Evolutionary conservation across 495 filamentous ascomycete genomes (phyloP), one percentile per base, ranked within the genome.

Genomic region (Monascus purpureus): DNA sequence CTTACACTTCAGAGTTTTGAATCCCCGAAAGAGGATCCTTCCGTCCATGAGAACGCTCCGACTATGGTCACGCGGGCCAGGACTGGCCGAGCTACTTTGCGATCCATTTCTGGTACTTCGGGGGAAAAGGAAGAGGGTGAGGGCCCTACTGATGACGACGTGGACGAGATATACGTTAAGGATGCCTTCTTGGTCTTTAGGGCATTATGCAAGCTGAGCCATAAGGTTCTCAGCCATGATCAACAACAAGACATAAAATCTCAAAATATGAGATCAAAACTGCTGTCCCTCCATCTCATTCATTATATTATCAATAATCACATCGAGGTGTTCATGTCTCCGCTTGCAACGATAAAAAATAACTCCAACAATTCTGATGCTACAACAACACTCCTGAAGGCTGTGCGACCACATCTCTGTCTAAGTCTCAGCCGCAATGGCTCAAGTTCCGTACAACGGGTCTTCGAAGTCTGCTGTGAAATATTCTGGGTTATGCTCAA

Each of bases 401-500:
- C 92, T 17, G 77, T 93, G 38, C 90, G 93, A 44, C 92, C 93
- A 45, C 93, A 95, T 51, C 72, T 99, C 8, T 93, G 92, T 48
- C 66, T 96, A 11, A 88, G 82, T 50, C 72, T 96, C 34, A 94
- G 83, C 20, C 75, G 90, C 22, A 99, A 99, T 52, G 92, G 86
- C 28, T 82, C 88, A 6, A 95, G 86, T 53, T 82, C 85, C 2
- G 84, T 93, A 17, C 79, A 79, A 35, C 70, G 69, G 40, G 82
- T 99, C 1, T 99, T 95, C 55, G 88, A 96, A 46, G 82, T 93
- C 19, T 83, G 80, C 55, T 93, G 86, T 45, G 92, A 96, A 54
- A 93, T 96, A 4, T 96, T 99, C 53, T 95, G 85, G 86, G 54
- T 95, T 37, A 93, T 95, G 77, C 54, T 94, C 4, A 92, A 86